phyloP scores from a whole-genome alignment of 768 basidiomycete species.

The Daedaleopsis sinensis region DNA sequence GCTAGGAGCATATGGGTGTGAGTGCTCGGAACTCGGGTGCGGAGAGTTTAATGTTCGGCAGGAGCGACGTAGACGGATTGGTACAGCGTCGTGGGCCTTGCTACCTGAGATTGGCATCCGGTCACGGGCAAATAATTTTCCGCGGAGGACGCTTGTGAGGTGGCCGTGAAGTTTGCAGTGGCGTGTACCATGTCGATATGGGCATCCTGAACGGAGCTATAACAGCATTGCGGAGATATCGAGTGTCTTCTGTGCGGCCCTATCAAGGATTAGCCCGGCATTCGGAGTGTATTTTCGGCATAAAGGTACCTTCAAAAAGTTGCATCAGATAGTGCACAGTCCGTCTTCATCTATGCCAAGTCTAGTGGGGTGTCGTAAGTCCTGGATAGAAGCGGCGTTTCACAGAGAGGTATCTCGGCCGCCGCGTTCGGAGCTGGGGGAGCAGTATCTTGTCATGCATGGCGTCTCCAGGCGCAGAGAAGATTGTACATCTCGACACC shows the following conservation, averaged over 20 bases:
- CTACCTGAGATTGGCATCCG: neutral
- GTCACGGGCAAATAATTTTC: neutral
- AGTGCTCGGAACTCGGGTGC: slow-evolving; percentile 9
- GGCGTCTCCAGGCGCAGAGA: neutral
- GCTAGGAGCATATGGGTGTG: slow-evolving; percentile 7
- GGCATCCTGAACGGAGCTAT: neutral
- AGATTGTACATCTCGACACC: neutral
- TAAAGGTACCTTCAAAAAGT: neutral
- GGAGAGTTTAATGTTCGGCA: slow-evolving; percentile 13
- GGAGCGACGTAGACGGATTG: slow-evolving; percentile 3
- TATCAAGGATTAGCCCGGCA: neutral
- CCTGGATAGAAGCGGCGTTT: neutral
- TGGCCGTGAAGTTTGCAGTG: no score
- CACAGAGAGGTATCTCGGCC: neutral
- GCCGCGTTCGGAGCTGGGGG: neutral
- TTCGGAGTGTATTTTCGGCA: neutral
- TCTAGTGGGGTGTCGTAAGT: neutral
- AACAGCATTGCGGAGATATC: neutral
- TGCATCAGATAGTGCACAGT: neutral
- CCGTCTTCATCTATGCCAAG: neutral
- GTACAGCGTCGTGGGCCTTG: slow-evolving; percentile 3
- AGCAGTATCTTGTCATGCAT: neutral
- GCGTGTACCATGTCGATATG: neutral
- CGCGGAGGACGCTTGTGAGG: neutral
- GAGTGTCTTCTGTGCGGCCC: neutral